These are phyloP conservation scores for Paramyrothecium sp. DNA, from an alignment of 2,329 filamentous ascomycete genomes.

Conservation along the genomic window DNA sequence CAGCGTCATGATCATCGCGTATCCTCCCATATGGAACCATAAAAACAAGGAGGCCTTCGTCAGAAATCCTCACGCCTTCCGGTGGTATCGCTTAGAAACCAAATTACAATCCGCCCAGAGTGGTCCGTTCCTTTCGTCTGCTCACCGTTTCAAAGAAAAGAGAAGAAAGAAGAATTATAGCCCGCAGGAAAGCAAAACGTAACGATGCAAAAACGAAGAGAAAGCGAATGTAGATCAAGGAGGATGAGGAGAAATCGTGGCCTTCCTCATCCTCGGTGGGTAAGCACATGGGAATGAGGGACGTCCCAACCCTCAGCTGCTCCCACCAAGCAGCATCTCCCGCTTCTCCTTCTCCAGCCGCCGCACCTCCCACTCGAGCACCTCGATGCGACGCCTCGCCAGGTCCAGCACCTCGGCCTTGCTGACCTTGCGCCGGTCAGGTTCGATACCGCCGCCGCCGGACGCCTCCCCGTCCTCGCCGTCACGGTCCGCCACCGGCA, in stretches of 20 bases:
- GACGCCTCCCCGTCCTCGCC: conserved; percentile 22
- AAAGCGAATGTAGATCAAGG: not conserved
- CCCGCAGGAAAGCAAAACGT: not conserved
- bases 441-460: conserved; percentile 23
- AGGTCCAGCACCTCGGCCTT: conserved; percentile 46
- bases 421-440: conserved; percentile 25
- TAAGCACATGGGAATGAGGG: not conserved
- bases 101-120: not conserved
- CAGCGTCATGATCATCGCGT: too few relatives aligned
- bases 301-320: not conserved
- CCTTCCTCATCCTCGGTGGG: not conserved
- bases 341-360: conserved; percentile 34
- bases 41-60: not conserved
- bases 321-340: conserved; percentile 18
- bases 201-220: not conserved
- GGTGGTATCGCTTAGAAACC: not conserved
- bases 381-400: conserved; percentile 38
- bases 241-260: too few relatives aligned
- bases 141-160: not conserved
- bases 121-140: not conserved
- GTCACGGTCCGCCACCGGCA: conserved; percentile 28
- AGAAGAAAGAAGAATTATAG: not conserved
- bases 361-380: conserved; percentile 35
- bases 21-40: not conserved
- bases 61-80: not conserved